A percentile compares a stretch with the other conserved stretches of the same genome.
Evolutionary conservation across 495 filamentous ascomycete species (phyloP).

Genomic region (Neurospora sp.): DNA sequence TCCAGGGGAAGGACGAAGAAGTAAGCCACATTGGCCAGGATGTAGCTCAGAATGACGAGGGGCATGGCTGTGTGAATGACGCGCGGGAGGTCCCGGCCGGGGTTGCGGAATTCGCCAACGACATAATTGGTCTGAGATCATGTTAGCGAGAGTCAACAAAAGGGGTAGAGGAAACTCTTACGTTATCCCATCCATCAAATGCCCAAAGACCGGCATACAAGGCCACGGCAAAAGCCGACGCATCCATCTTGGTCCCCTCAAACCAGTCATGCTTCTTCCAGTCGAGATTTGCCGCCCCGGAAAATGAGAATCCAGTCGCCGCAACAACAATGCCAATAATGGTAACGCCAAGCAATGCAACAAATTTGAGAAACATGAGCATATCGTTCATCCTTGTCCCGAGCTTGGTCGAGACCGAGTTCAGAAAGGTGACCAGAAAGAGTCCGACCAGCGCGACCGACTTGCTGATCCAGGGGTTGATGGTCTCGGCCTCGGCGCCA

Average conservation of each 20-base stretch:
- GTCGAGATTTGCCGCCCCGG: constrained; percentile 65
- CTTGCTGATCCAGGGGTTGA: constrained; percentile 85
- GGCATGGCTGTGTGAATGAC: constrained; percentile 98
- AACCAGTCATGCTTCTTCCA: constrained; percentile 91
- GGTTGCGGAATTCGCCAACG: constrained; percentile 88
- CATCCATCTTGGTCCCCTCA: constrained; percentile 67
- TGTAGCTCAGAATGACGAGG: constrained; percentile 79
- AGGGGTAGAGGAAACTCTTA: constrained; percentile 33
- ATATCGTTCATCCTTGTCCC: constrained; percentile 77
- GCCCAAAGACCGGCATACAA: constrained; percentile 96
- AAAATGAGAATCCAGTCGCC: constrained; percentile 66
- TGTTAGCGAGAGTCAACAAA: constrained; percentile 5
- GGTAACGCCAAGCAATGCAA: constrained; percentile 79
- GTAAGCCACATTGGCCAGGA: constrained; percentile 85
- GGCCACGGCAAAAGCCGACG: constrained; percentile 79
- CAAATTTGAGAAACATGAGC: constrained; percentile 95
- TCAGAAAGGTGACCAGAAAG: constrained; percentile 65
- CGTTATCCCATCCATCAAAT: constrained; percentile 98
- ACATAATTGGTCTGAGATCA: constrained; percentile 80
- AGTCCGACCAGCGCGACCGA: constrained; percentile 71
- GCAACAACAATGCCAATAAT: constrained; percentile 86
- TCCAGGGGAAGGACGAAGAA: constrained; percentile 84
- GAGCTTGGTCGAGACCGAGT: constrained; percentile 81
- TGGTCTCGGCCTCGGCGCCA: constrained; percentile 64
- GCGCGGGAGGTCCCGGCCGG: constrained; percentile 78